Base-by-base conservation (phyloP, 164 flowering plant genomes). In the Aristolochia californica region DNA sequence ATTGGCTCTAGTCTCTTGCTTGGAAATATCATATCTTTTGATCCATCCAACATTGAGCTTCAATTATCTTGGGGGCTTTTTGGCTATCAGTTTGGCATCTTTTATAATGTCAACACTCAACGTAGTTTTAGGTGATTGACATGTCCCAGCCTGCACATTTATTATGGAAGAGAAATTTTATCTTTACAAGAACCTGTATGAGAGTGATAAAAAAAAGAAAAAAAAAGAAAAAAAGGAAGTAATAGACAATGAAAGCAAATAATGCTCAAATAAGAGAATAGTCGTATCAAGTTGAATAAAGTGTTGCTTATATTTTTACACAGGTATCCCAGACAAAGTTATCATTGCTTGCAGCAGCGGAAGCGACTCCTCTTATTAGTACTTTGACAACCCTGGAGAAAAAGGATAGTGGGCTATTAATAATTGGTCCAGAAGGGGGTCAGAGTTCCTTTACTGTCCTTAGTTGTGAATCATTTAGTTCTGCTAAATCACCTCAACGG, bases 391-490 rank as follows among this genome's bases (percentile, higher is more conserved):
- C 74, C 53, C 71, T 68, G 21, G 66, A 57, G 56, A 64, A 45
- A 50, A 75, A 76, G 63, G 49, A 83, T 38, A 56, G 67, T 60
- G 96, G 95, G 51, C 48, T 81, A 43, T 68, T 88, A 17, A 79
- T 91, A 34, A 64, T 88, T 69, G 98, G 96, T 57, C 98, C 98
- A 28, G 98, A 91, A 82, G 98, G 98, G 40, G 96, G 96, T 91
- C 64, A 74, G 87, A 72, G 21, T 60, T 59, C 43, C 17, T 26
- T 66, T 26, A 43, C 45, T 61, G 57, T 55, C 51, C 48, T 43
- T 24, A 24, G 43, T 17, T 48, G 28, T 13, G 55, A 23, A 13
- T 10, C 20, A 48, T 17, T 16, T 17, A 48, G 7, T 48, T 18
- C 20, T n/a, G 47, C 47, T 13, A 44, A 2, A n/a, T 44, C 17